Evolutionary conservation across 345 rosid genomes (phyloP), one percentile per base, ranked within the genome.

Genomic region (Melaleuca quinquenervia): DNA sequence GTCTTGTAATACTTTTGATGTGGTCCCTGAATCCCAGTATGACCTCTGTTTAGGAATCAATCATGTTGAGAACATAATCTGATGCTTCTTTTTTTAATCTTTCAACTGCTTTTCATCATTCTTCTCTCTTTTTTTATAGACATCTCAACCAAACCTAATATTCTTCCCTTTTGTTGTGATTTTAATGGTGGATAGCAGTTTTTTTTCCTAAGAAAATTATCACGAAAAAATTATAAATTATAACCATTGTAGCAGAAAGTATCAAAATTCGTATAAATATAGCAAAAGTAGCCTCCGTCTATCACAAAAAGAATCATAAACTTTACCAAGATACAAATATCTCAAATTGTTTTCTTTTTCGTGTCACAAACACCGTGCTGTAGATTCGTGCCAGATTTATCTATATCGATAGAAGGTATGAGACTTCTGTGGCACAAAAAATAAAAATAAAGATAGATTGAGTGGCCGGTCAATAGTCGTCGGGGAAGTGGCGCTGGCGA

Each of bases 21-120:
- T 15, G 10, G 75, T 5, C 44, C 5, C 8, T 2, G 2, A 7
- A 21, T 29, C 3, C 27, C 53, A 0, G 0, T 64, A 7, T 7
- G 2, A 64, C 8, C 44, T 29, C 0, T 64, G 6, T 8, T 64
- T 3, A 64, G 13, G 16, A 36, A 36, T 18, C 48, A 36, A 70
- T 70, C 26, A 36, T 36, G 78, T 6, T 20, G 24, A 16, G 3
- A 8, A 32, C 1, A 18, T 5, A 8, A 70, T 32, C 3, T 27
- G 13, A 32, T 51, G 14, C 18, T 18, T 51, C 15, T 51, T 51
- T 51, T 32, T 70, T 32, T 20, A 45, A 36, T 32, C 36, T 70
- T 18, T 32, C 11, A 32, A 32, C 1, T 1, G 18, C 16, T 32
- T 5, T 20, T 64, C 48, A 64, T 8, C 18, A 3, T 32, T 32